Evolutionary conservation across 345 rosid genomes (phyloP), one percentile per base, ranked within the genome.

Genomic region (Lumnitzera racemosa): DNA sequence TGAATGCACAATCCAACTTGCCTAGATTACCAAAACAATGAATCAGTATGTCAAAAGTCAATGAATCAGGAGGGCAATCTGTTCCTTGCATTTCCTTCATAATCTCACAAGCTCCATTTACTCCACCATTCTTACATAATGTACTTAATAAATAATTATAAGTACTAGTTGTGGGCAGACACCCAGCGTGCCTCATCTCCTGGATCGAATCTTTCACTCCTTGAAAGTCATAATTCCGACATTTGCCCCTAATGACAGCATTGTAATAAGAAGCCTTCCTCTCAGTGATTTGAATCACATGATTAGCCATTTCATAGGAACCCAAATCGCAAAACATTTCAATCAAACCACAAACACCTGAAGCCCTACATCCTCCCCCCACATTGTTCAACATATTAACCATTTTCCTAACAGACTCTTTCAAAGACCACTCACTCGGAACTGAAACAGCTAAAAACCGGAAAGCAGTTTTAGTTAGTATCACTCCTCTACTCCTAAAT

Each of bases 1-100:
- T 55, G 15, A 48, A 47, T 20, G 83, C 86, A 20, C 46, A 16
- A 57, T 74, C 70, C 53, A 76, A 60, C 61, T 70, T 72, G 15
- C 75, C 70, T 48, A 41, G 51, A 47, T 58, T 58, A 25, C 76
- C 67, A 36, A 11, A 69, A 57, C 64, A 14, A 46, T 31, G 65
- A 67, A 84, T 79, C 57, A 79, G 66, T 56, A 81, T 53, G 59
- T 79, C 84, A 57, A 62, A 84, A n/a, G 86, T 84, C 69, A 79
- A 51, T 24, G 81, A 74, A 68, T 81, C 72, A 8, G 81, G 81
- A 52, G 72, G 76, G 59, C 76, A 81, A 46, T 62, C 63, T 3
- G 48, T 70, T 16, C 62, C 65, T 10, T 9, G 50, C 89, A 84
- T 84, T 50, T 73, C 71, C 52, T 71, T 46, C 5, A 81, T 53